Evolutionary conservation across 805 yeast genomes (phyloP), one percentile per base, ranked within the genome.

Genomic region (Metschnikowia lachancei): DNA sequence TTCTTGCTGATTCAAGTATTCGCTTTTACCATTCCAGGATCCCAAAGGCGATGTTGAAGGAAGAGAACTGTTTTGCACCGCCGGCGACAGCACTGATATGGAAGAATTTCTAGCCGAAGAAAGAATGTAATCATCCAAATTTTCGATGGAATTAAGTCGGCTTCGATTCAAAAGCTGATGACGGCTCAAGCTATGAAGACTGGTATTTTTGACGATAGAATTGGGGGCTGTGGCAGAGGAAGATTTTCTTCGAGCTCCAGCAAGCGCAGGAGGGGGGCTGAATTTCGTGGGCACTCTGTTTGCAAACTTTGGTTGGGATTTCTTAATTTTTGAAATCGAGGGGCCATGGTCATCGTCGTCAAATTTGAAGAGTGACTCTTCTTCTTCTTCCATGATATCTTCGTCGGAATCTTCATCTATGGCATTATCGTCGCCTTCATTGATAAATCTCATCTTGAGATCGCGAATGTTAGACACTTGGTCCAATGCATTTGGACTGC

Each of bases 271-370:
- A 4, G 76, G 75, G 7, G 74, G 70, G 45, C 67, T 63, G 32
- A 65, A 48, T 45, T 66, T 71, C 42, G 61, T 51, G 29, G 71
- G 77, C 36, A 63, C 77, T 41, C 67, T 67, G 56, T 61, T 72
- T 53, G 75, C 80, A 56, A 68, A 75, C 56, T 59, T 62, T 1
- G 74, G 74, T 7, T 70, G 72, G 3, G 68, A 57, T 35, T 52
- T 53, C 46, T 57, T 58, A 44, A 44, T 44, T 33, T 36, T 37
- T 7, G 43, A 10, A 19, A 32, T 40, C 26, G 42, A 24, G 17
- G 37, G 19, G 29, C 38, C 30, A n/a, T 34, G 40, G 3, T 33
- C 44, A 38, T 49, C 58, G n/a, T 62, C 61, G 30, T 64, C 69
- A 41, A 64, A 63, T 8, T 58, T 52, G 49, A 65, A 64, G 20